phyloP scores from a whole-genome alignment of 257 asterid species.

The Gentiana dahurica region DNA sequence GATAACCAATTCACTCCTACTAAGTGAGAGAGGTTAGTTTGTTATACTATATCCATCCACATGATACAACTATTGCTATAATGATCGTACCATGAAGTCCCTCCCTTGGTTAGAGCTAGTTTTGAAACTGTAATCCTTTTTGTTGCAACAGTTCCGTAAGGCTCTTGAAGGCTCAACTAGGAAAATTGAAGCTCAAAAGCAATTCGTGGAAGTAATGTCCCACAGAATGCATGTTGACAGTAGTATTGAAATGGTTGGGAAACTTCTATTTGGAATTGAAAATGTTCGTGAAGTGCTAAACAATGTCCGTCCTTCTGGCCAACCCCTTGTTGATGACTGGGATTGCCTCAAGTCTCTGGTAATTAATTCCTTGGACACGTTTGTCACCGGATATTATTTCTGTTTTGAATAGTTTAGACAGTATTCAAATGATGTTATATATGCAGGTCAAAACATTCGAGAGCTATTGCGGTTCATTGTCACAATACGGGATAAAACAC shows the following conservation, averaged over 20 bases:
- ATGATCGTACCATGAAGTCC: too few species aligned
- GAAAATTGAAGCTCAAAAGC: conserved; percentile 74
- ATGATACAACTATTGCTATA: too few species aligned
- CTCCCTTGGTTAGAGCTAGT: too few species aligned
- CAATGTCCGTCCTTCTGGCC: conserved; percentile 51
- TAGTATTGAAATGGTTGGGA: conserved; percentile 56
- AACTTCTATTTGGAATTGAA: conserved; percentile 67
- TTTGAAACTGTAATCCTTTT: too few species aligned
- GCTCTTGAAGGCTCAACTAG: conserved; percentile 67
- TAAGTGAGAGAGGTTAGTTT: too few species aligned
- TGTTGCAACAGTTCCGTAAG: conserved; percentile 28
- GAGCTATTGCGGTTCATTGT: conserved; percentile 63
- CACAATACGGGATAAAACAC: conserved; percentile 93
- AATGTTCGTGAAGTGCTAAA: conserved; percentile 48
- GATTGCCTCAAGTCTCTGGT: conserved; percentile 78
- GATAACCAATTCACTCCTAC: too few species aligned
- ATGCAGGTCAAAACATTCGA: conserved; percentile 28
- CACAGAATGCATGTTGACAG: conserved; percentile 65
- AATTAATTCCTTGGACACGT: conserved; percentile 1
- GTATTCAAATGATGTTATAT: too few species aligned
- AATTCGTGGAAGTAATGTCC: conserved; percentile 62
- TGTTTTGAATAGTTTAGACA: too few species aligned
- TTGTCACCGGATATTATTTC: too few species aligned
- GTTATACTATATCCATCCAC: too few species aligned
- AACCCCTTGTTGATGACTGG: conserved; percentile 85